Base-by-base conservation (phyloP, 2,329 filamentous ascomycete species). In the Ambrosiella xylebori region DNA sequence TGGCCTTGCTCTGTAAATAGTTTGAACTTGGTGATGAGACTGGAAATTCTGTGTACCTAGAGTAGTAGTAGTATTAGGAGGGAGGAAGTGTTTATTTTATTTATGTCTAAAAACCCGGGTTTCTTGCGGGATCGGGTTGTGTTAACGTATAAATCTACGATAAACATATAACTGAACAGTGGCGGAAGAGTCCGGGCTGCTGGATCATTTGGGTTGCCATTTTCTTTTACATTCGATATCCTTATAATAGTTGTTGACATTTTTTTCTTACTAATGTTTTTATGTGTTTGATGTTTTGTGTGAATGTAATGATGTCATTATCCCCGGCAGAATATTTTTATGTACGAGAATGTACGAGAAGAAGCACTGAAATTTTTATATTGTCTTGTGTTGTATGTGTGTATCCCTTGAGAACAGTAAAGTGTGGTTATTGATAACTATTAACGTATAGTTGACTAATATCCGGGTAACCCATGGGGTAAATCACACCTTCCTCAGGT, bases 1-100 rank as follows among this genome's bases (percentile, higher is more conserved):
- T 13, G 57, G 50, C 27, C n/a, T 61, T 19, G 53, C 61, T 55
- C 54, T 62, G 47, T 61, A 60, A 54, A 60, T 54, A 51, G 15
- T 6, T 35, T 47, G n/a, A 13, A 47, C n/a, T 2, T 15, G n/a
- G n/a, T 15, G 44, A 13, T 47, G 7, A 15, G n/a, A 17, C 9
- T 15, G 44, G n/a, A 17, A 12, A 47, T 47, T 47, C 44, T 15
- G 44, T 5, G 44, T 47, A 11, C 17, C n/a, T 47, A 47, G 44
- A 12, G 44, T 27, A 47, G n/a, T 47, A n/a, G n/a, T n/a, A n/a
- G n/a, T n/a, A n/a, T n/a, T n/a, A n/a, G n/a, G n/a, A n/a, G n/a
- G n/a, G n/a, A n/a, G n/a, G n/a, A n/a, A n/a, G n/a, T n/a, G n/a
- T n/a, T n/a, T n/a, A n/a, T n/a, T n/a, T n/a, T n/a, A n/a, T n/a